A percentile compares a stretch with the other conserved stretches of the same genome.
Conservation (phyloP, 2,329 filamentous ascomycete genomes). For the Emericellopsis atlantica region DNA sequence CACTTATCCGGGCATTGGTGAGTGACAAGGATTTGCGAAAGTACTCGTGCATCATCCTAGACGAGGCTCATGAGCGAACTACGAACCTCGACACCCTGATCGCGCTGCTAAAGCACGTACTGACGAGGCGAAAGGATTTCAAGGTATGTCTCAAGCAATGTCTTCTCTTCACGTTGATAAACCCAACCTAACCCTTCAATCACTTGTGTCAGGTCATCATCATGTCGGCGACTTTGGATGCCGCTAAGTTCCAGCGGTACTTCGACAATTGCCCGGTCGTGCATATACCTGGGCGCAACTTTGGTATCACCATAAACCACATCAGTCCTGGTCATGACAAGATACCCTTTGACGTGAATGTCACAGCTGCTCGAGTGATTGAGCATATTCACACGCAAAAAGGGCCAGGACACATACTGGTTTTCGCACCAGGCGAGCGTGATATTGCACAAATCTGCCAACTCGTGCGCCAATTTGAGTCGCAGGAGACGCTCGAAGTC, state of each 20-base stretch:
- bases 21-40: background rate
- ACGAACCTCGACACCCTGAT: constrained; percentile 74
- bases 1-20: background rate
- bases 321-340: background rate
- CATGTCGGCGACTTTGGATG: constrained; percentile 78
- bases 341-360: background rate
- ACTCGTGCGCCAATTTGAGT: background rate
- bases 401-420: constrained; percentile 4
- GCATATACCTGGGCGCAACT: background rate
- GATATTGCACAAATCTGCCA: constrained; percentile 1
- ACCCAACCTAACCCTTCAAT: too few species aligned
- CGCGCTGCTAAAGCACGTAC: constrained; percentile 74
- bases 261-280: constrained; percentile 2
- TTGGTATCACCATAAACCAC: constrained; percentile 1
- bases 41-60: constrained; percentile 66
- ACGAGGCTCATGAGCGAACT: constrained; percentile 83
- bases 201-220: constrained; percentile 56
- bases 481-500: constrained; percentile 1
- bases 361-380: background rate
- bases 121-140: constrained; percentile 62
- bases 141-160: constrained; percentile 27
- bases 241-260: constrained; percentile 52
- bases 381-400: constrained; percentile 3
- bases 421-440: constrained; percentile 5
- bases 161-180: background rate